Evolutionary conservation across 768 basidiomycete species (phyloP).

Genomic region (Rossbeevera mucosa): DNA sequence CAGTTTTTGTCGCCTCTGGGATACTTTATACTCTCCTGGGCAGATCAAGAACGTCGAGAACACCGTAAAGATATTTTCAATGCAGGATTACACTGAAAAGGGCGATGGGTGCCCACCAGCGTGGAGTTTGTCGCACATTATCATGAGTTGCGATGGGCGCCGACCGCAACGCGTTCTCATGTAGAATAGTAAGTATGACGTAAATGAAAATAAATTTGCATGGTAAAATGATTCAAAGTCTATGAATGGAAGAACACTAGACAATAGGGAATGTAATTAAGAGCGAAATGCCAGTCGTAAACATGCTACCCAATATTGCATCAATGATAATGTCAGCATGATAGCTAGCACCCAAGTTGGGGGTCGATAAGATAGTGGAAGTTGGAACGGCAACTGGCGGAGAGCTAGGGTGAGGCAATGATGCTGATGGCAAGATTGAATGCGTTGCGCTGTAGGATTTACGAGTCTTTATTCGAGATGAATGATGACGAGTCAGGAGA

Average conservation of each 20-base stretch:
- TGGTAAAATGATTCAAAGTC: no score
- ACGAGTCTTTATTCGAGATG: neutral
- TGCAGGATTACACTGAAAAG: neutral
- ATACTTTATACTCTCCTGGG: slow-evolving; percentile 54
- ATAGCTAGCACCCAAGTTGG: neutral
- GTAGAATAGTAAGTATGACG: no score
- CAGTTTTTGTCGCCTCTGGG: no score
- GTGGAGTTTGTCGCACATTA: no score
- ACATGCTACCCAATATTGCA: slow-evolving; percentile 6
- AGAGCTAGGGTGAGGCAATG: slow-evolving; percentile 22
- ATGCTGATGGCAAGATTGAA: slow-evolving; percentile 22
- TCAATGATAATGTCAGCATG: slow-evolving; percentile 15
- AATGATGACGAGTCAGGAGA: neutral
- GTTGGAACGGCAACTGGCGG: slow-evolving; percentile 15
- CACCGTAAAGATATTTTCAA: neutral
- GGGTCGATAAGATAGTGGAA: slow-evolving; percentile 5
- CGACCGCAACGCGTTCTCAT: no score
- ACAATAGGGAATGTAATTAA: slow-evolving; percentile 5
- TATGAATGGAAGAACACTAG: no score
- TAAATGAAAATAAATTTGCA: no score
- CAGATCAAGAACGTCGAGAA: slow-evolving; percentile 50
- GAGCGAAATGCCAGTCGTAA: slow-evolving; percentile 14
- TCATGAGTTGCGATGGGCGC: no score
- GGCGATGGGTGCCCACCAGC: neutral
- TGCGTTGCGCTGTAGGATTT: slow-evolving; percentile 20